Base-by-base conservation (phyloP, 768 basidiomycete species). In the Mycena venus region DNA sequence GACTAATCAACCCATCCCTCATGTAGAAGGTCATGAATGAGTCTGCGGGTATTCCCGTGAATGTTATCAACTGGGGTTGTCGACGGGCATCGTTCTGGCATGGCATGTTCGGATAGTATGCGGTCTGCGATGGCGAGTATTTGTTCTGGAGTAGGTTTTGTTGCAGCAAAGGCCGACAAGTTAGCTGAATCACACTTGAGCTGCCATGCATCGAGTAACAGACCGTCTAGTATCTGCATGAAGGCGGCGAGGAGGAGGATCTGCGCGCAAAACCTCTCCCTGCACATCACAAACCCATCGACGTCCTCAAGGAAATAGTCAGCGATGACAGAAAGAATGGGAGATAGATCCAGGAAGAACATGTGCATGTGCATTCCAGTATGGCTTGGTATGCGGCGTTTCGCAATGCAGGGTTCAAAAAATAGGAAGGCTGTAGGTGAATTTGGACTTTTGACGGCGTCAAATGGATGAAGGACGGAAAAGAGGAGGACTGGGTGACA, bases 401-500 rank as follows among this genome's bases (percentile, higher is more conserved):
- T 64, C 44, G 31, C 17, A 64, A 49, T 42, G 62, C 29, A 1
- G 29, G 62, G 32, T 32, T 64, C 44, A 49, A 49, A 34, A 64
- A 17, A 64, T 64, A 21, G 62, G 62, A 31, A 51, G 17, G 44
- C 27, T 63, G 11, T 38, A 63, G 27, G 40, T 63, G 61, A 63
- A 63, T 47, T 63, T 63, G 40, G 61, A 63, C 29, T 40, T 32
- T 34, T 32, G 36, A 61, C 17, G 60, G 60, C n/a, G 36, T 38
- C 17, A 49, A 49, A 14, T 49, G 47, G 62, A 34, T 64, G 2
- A 44, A 49, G 31, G 42, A 64, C n/a, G 60, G 23, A 21, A 34
- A 64, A 27, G 42, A 64, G 40, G 15, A 64, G 62, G 42, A 64
- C 62, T 64, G 62, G 62, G 60, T n/a, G 23, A 61, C 38, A 27